These are phyloP conservation scores for Hericium alpestre DNA, from an alignment of 768 basidiomycete genomes.

Conservation along the genomic window DNA sequence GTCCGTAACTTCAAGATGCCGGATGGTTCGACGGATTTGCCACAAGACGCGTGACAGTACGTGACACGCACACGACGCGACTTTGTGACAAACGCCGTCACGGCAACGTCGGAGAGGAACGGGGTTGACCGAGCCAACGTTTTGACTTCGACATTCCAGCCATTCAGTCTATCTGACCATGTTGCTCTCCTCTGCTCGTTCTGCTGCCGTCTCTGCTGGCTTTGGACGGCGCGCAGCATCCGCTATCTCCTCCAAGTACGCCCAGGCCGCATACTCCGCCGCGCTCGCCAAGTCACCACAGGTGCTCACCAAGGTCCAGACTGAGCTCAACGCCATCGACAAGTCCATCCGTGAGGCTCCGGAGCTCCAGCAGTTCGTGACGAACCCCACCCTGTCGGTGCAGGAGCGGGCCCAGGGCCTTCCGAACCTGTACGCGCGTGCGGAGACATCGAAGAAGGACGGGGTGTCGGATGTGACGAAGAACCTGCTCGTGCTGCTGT, in stretches of 20 bases:
- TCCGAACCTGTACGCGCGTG: constrained; percentile 50
- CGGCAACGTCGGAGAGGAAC: not conserved
- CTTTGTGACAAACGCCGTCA: too few relatives aligned
- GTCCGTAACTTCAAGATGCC: too few relatives aligned
- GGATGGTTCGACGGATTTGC: too few relatives aligned
- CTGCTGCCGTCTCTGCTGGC: constrained; percentile 33
- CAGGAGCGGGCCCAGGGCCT: constrained; percentile 68
- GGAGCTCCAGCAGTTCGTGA: constrained; percentile 61
- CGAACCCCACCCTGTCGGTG: constrained; percentile 84
- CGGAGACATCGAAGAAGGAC: constrained; percentile 65
- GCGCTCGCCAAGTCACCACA: constrained; percentile 76
- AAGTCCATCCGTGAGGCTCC: constrained; percentile 56
- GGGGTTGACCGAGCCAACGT: not conserved
- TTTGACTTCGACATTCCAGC: not conserved
- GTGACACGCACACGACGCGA: too few relatives aligned
- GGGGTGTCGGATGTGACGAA: constrained; percentile 77
- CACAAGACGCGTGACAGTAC: not conserved
- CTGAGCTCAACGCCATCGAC: constrained; percentile 67
- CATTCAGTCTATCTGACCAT: constrained; percentile 27
- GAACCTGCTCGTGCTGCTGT: constrained; percentile 83
- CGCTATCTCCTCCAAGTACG: constrained; percentile 73
- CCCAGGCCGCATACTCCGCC: constrained; percentile 71
- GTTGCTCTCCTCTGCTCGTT: constrained; percentile 46
- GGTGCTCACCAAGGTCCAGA: constrained; percentile 74
- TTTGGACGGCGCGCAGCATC: constrained; percentile 66